These are phyloP conservation scores for Hemileia vastatrix DNA, from an alignment of 1,284 basidiomycete genomes.

Conservation along the genomic window DNA sequence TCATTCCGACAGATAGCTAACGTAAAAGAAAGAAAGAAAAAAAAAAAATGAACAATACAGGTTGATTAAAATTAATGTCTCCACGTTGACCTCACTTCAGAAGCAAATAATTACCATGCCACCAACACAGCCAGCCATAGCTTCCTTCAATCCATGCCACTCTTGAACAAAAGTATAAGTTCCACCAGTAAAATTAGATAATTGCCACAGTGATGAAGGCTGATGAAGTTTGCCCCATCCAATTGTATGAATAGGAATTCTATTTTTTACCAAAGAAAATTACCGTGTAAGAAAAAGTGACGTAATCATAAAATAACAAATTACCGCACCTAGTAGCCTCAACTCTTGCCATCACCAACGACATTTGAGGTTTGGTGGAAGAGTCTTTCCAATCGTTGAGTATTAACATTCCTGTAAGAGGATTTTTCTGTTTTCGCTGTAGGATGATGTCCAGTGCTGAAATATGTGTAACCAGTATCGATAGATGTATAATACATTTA, in stretches of 20 bases:
- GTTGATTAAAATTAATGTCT: not conserved
- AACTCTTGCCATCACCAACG: slow-evolving; percentile 84
- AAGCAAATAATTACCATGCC: slow-evolving; percentile 63
- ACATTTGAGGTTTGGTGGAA: slow-evolving; percentile 94
- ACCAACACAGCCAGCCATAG: slow-evolving; percentile 79
- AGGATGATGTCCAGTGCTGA: slow-evolving; percentile 79
- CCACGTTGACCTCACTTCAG: too few species aligned
- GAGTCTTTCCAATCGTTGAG: slow-evolving; percentile 83
- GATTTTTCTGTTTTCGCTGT: slow-evolving; percentile 82
- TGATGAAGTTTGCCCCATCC: slow-evolving; percentile 95
- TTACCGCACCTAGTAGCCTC: slow-evolving; percentile 68
- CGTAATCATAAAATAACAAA: not conserved
- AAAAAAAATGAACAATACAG: not conserved
- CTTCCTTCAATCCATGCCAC: slow-evolving; percentile 82
- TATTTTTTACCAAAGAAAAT: slow-evolving; percentile 24
- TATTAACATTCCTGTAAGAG: slow-evolving; percentile 78
- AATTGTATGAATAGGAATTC: slow-evolving; percentile 85
- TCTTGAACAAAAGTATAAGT: slow-evolving; percentile 97
- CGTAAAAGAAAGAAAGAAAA: not conserved
- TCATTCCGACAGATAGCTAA: slow-evolving; percentile 68
- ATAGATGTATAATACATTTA: not conserved
- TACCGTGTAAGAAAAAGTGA: not conserved
- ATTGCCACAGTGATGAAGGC: slow-evolving; percentile 93
- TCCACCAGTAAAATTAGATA: slow-evolving; percentile 91
- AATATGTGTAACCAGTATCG: not conserved